Conservation (phyloP, 306 rosid genomes). For the Fagus sylvatica region DNA sequence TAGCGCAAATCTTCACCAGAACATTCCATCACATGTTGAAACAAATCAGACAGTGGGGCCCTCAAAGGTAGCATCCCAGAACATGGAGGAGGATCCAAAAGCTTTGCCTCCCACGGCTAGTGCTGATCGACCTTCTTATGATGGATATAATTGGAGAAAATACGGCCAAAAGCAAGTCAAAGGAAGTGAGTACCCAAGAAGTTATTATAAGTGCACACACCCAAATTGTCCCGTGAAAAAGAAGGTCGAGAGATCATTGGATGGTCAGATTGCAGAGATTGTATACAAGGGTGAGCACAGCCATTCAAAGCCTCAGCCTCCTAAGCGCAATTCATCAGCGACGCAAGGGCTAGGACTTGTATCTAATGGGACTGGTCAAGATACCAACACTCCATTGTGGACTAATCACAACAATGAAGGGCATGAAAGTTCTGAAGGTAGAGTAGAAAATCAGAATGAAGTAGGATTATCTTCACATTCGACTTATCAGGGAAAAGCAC, state of each 20-base stretch:
- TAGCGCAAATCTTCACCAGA: conserved; percentile 43
- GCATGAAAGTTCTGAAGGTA: conserved; percentile 51
- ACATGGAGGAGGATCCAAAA: conserved; percentile 58
- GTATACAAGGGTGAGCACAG: conserved; percentile 94
- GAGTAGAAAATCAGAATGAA: conserved; percentile 52
- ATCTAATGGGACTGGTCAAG: conserved; percentile 56
- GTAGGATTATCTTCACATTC: conserved; percentile 27
- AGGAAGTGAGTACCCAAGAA: conserved; percentile 92
- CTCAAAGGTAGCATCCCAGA: conserved; percentile 42
- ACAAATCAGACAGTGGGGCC: conserved; percentile 37
- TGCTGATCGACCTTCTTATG: conserved; percentile 77
- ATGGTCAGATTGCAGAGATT: conserved; percentile 88
- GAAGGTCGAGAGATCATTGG: conserved; percentile 92
- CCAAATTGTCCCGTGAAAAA: conserved; percentile 93
- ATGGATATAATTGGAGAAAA: conserved; percentile 97
- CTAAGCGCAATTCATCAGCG: conserved; percentile 53
- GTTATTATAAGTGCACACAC: conserved; percentile 92
- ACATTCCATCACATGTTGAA: conserved; percentile 37
- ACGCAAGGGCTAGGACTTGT: conserved; percentile 53
- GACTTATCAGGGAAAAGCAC: conserved; percentile 42
- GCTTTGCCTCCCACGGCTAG: conserved; percentile 40
- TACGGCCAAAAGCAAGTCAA: conserved; percentile 98
- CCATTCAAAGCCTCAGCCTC: conserved; percentile 85
- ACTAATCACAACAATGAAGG: conserved; percentile 46
- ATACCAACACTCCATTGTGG: conserved; percentile 33